Percentiles rank a stretch among this genome's conserved stretches.
These are phyloP conservation scores for Phytopythium oedochilum DNA, from an alignment of 352 stramenopile genomes.

Conservation along the genomic window DNA sequence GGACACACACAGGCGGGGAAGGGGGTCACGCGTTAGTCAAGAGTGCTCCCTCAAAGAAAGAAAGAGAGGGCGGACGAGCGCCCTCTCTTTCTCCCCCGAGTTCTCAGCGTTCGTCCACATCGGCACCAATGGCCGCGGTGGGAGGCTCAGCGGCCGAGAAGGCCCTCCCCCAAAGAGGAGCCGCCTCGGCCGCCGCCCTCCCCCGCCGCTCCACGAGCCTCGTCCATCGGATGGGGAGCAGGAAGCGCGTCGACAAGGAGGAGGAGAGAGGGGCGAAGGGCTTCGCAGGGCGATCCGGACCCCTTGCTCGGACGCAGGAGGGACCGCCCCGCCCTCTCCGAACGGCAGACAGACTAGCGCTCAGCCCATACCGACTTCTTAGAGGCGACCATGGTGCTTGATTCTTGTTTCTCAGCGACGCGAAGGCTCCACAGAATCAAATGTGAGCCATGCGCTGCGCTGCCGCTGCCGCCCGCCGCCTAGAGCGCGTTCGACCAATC, in stretches of 20 bases:
- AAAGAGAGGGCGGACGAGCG: neutral
- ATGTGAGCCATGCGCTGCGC: slow-evolving; percentile 16
- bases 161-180: neutral
- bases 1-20: neutral
- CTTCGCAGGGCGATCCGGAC: no score
- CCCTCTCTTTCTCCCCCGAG: slow-evolving; percentile 4
- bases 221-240: slow-evolving; percentile 58
- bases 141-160: neutral
- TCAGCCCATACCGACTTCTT: slow-evolving; percentile 87
- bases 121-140: slow-evolving; percentile 8
- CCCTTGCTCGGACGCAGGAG: no score
- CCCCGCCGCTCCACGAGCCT: slow-evolving; percentile 29
- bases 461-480: neutral
- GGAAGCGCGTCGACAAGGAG: slow-evolving; percentile 2
- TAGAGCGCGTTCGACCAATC: neutral
- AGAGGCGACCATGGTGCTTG: slow-evolving; percentile 83
- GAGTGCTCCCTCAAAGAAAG: slow-evolving; percentile 26
- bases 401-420: slow-evolving; percentile 73
- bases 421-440: slow-evolving; percentile 62
- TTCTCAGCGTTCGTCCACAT: slow-evolving; percentile 3
- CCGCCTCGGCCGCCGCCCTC: neutral
- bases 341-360: slow-evolving; percentile 17
- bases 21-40: slow-evolving; percentile 13
- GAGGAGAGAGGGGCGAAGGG: slow-evolving; percentile 1
- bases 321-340: slow-evolving; percentile 7